Evolutionary conservation across 73 alveolate genomes (phyloP).

Genomic region (Durusdinium trenchii): DNA sequence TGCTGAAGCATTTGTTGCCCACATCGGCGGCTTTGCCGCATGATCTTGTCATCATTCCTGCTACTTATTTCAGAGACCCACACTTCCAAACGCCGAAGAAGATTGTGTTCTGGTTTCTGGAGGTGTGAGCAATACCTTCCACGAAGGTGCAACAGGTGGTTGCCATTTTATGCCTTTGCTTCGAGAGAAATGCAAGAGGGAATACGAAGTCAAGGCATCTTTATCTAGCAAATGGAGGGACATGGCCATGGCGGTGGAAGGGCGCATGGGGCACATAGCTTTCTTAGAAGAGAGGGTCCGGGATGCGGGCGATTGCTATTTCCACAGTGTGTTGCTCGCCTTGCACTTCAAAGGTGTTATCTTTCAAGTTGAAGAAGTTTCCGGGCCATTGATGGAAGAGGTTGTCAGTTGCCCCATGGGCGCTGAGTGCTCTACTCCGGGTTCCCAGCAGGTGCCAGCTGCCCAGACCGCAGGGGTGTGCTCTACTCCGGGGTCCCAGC

Average conservation of each 20-base stretch:
- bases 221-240: not conserved
- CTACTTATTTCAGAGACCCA: conserved; percentile 24
- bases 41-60: not conserved
- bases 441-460: not conserved
- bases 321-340: conserved; percentile 13
- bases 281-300: not conserved
- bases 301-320: conserved; percentile 49
- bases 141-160: not conserved
- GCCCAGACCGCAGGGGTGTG: not conserved
- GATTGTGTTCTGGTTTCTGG: conserved; percentile 9
- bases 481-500: not conserved
- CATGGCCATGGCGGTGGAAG: conserved; percentile 24
- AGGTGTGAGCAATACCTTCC: not conserved
- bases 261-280: not conserved
- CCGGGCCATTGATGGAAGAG: not conserved
- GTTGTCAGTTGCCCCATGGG: not conserved
- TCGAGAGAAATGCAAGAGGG: not conserved
- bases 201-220: not conserved
- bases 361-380: not conserved
- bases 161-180: not conserved
- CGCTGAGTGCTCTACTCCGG: not conserved
- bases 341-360: not conserved
- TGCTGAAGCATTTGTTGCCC: not conserved
- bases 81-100: not conserved
- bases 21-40: not conserved